Evolutionary conservation across 2,329 filamentous ascomycete genomes (phyloP).

Genomic region (Aspergillus awamori): DNA sequence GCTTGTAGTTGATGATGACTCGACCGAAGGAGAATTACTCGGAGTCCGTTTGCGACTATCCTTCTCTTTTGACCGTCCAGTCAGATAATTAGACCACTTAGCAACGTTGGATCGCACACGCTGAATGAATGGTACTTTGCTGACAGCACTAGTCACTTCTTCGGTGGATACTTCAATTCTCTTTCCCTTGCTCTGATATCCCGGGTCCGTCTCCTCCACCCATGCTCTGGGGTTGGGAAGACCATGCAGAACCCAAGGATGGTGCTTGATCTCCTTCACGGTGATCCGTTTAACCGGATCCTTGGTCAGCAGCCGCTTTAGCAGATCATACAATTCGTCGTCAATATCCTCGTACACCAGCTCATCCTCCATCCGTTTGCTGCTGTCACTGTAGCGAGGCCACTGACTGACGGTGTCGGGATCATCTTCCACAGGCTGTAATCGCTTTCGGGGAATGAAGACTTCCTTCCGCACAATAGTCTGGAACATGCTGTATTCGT

Average conservation of each 20-base stretch:
- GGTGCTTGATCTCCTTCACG: slow-evolving; percentile 87
- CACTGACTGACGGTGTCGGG: slow-evolving; percentile 50
- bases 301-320: slow-evolving; percentile 80
- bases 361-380: slow-evolving; percentile 75
- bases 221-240: slow-evolving; percentile 74
- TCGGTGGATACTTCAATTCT: slow-evolving; percentile 90
- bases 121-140: slow-evolving; percentile 84
- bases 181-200: slow-evolving; percentile 73
- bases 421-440: slow-evolving; percentile 67
- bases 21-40: slow-evolving; percentile 58
- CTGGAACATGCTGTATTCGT: slow-evolving; percentile 88
- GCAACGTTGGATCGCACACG: slow-evolving; percentile 77
- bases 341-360: slow-evolving; percentile 85
- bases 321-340: slow-evolving; percentile 74
- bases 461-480: slow-evolving; percentile 92
- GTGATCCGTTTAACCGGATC: slow-evolving; percentile 87
- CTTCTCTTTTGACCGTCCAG: slow-evolving; percentile 44
- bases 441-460: slow-evolving; percentile 78
- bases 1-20: slow-evolving; percentile 57
- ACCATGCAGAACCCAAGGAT: slow-evolving; percentile 84
- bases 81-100: slow-evolving; percentile 64
- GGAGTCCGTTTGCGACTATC: slow-evolving; percentile 55
- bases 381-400: slow-evolving; percentile 59
- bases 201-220: slow-evolving; percentile 94
- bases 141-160: slow-evolving; percentile 87